Percentiles rank a stretch among this genome's conserved stretches.
phyloP scores from a whole-genome alignment of 495 filamentous ascomycete species.

The Neurospora sp. region DNA sequence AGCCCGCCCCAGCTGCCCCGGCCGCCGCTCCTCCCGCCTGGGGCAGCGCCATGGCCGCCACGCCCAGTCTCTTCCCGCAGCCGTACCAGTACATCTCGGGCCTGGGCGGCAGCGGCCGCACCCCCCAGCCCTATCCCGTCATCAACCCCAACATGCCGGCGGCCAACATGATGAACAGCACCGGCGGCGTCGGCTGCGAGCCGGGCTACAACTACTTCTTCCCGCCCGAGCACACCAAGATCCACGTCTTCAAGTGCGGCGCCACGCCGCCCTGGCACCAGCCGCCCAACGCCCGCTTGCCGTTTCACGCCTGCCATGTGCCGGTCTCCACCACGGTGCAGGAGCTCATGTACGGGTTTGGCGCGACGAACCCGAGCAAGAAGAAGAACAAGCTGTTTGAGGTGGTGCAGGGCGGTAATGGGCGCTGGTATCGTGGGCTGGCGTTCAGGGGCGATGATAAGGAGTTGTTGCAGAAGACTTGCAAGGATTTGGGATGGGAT shows the following conservation, averaged over 20 bases:
- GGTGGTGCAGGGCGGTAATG: constrained; percentile 25
- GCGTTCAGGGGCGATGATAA: constrained; percentile 19
- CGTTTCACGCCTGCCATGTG: constrained; percentile 29
- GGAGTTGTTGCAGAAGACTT: constrained; percentile 15
- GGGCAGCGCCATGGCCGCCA: constrained; percentile 5
- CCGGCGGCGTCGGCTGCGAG: constrained; percentile 44
- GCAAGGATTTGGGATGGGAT: constrained; percentile 30
- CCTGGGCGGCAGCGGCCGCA: constrained; percentile 13
- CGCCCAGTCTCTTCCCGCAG: background rate
- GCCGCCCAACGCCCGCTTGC: constrained; percentile 12
- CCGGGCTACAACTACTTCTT: constrained; percentile 45
- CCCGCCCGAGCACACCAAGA: constrained; percentile 34
- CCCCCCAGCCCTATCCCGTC: constrained; percentile 23
- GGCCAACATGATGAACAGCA: constrained; percentile 45
- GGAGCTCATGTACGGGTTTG: constrained; percentile 38
- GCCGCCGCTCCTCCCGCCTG: background rate
- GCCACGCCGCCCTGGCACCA: constrained; percentile 34
- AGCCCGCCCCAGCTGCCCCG: background rate
- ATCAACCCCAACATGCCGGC: constrained; percentile 40
- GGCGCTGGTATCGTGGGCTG: constrained; percentile 28
- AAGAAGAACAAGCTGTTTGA: constrained; percentile 34
- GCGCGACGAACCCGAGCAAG: constrained; percentile 29
- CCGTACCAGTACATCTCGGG: constrained; percentile 14
- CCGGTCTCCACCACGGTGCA: constrained; percentile 30
- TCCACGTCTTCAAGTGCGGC: constrained; percentile 34